Evolutionary conservation across 495 filamentous ascomycete species (phyloP), one percentile per base, ranked within the genome.

Genomic region (Aspergillus asperescens): DNA sequence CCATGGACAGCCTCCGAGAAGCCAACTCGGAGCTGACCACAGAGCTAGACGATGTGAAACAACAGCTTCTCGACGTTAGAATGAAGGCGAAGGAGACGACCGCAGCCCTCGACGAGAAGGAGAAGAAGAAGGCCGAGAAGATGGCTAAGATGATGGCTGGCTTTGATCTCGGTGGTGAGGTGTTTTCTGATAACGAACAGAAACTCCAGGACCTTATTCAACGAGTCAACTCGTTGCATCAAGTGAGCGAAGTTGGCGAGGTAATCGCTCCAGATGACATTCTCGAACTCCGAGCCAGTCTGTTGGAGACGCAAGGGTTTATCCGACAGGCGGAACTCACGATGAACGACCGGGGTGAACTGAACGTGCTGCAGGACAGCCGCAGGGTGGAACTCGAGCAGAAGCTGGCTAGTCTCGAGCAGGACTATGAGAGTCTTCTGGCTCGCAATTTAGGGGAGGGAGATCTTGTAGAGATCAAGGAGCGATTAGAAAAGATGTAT

Each of bases 121-220:
- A 97, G 69, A 91, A 89, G 77, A 91, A 90, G 76, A 98, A 97
- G 76, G 88, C 89, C 5, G 93, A 97, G 73, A 89, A 90, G 65
- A 98, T 98, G 93, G 93, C 93, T 23, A 89, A 96, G 80, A 98
- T 98, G 93, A 96, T 98, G 92, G 92, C 93, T 42, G 88, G 92
- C 5, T 96, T 98, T 56, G 91, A 97, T 62, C 80, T 96, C 27
- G 90, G 88, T 31, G 86, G 83, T 18, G 90, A 96, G 48, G 81
- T 89, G 13, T 90, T 96, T 69, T 93, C 88, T 35, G 86, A 89
- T 29, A 96, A 95, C 61, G 93, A 96, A 65, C 79, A 84, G 52
- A 84, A 82, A 41, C 84, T 98, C 34, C 81, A 87, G 61, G 79
- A 84, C 48, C 82, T 89, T 50, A 90, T 97, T 57, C 80, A 87